Evolutionary conservation across 495 filamentous ascomycete genomes (phyloP).

Genomic region (Lophium mytilinum): DNA sequence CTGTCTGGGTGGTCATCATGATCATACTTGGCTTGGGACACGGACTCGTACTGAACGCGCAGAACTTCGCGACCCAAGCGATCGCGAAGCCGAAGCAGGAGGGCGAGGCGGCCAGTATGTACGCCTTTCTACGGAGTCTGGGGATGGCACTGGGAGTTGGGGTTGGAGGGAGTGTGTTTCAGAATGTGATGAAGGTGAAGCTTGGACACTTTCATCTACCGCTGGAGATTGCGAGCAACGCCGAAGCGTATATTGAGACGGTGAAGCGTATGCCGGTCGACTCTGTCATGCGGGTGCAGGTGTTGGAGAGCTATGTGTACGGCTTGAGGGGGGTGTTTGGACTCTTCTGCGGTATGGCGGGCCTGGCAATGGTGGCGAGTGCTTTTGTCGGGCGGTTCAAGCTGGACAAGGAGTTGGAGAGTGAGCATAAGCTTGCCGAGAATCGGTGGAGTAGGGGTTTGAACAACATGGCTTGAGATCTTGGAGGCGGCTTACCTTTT

Average conservation of each 20-base stretch:
- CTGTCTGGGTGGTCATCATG: conserved; percentile 46
- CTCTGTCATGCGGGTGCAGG: background rate
- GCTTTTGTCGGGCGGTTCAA: background rate
- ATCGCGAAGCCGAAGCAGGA: background rate
- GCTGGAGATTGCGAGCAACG: background rate
- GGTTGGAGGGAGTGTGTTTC: conserved; percentile 3
- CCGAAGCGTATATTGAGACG: background rate
- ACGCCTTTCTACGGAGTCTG: conserved; percentile 11
- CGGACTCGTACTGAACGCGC: conserved; percentile 45
- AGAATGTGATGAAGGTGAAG: background rate
- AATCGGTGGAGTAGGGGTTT: too few species aligned
- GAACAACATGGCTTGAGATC: too few species aligned
- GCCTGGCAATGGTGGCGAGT: background rate
- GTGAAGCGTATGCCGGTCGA: background rate
- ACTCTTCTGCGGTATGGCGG: background rate
- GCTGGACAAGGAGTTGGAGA: background rate
- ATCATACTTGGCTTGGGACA: conserved; percentile 46
- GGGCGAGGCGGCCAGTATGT: conserved; percentile 17
- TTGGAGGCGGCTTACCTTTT: too few species aligned
- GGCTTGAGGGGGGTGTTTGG: background rate
- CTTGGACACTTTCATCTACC: background rate
- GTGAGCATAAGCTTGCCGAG: background rate
- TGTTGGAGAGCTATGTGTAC: background rate
- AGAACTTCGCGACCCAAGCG: conserved; percentile 44
- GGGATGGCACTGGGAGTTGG: conserved; percentile 11